Evolutionary conservation across 306 rosid genomes (phyloP).

Genomic region (Arachis stenosperma): DNA sequence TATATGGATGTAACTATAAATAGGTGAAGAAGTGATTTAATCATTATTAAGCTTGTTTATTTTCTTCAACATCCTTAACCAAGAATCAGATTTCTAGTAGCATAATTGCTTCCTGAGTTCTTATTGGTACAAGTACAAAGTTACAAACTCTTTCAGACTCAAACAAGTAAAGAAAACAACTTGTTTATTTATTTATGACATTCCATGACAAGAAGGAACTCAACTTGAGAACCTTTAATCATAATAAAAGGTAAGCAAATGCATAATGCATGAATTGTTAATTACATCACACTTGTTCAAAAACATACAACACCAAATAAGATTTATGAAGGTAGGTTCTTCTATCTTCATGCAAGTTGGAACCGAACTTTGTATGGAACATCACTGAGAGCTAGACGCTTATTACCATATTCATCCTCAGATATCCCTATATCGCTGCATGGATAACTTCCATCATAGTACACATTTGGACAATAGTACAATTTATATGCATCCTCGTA

Average conservation of each 20-base stretch:
- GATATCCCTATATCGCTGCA: slow-evolving; percentile 47
- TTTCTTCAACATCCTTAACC: too few relatives aligned
- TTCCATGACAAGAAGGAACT: background rate
- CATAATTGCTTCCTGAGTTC: too few relatives aligned
- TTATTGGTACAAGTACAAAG: background rate
- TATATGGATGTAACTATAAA: too few relatives aligned
- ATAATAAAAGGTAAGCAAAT: background rate
- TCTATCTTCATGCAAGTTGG: background rate
- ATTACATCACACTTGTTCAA: background rate
- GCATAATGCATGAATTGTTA: too few relatives aligned
- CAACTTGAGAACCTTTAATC: background rate
- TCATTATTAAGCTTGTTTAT: too few relatives aligned
- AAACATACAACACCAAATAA: too few relatives aligned
- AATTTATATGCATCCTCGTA: slow-evolving; percentile 43
- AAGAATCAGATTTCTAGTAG: too few relatives aligned
- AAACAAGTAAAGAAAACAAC: background rate
- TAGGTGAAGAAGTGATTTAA: too few relatives aligned
- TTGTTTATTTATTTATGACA: slow-evolving; percentile 3
- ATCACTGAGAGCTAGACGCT: slow-evolving; percentile 25
- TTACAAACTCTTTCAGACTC: background rate
- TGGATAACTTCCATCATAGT: slow-evolving; percentile 41
- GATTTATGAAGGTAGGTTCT: too few relatives aligned
- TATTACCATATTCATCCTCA: slow-evolving; percentile 9
- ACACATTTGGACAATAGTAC: slow-evolving; percentile 56
- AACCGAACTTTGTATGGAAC: slow-evolving; percentile 16